phyloP scores from a whole-genome alignment of 139 green algal species.

The Chlamydomonas sphaeroides region DNA sequence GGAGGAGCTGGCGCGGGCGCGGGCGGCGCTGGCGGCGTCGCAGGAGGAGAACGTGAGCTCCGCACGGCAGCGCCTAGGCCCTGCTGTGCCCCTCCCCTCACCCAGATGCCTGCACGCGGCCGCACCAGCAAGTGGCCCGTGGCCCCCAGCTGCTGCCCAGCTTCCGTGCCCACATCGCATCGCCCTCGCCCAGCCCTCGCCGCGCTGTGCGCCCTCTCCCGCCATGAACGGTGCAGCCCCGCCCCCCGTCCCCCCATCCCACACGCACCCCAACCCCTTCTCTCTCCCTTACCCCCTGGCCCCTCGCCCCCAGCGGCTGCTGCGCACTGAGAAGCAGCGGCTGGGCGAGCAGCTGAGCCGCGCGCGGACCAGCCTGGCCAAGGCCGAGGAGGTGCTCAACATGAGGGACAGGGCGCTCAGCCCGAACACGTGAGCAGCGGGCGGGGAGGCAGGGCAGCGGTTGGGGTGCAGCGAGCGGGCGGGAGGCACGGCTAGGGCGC shows the following conservation, averaged over 20 bases:
- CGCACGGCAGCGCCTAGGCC: not conserved
- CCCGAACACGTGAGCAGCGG: not conserved
- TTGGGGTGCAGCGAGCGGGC: not conserved
- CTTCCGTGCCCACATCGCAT: no score
- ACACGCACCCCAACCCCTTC: not conserved
- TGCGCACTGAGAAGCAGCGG: not conserved
- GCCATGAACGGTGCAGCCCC: no score
- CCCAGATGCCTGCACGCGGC: no score
- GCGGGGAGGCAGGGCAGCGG: not conserved
- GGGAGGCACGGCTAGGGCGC: not conserved
- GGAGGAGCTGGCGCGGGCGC: not conserved
- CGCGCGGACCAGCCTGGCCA: not conserved
- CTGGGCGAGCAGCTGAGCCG: not conserved
- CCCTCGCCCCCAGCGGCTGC: not conserved
- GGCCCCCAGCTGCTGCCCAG: no score
- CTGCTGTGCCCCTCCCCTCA: not conserved
- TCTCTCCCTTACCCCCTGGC: no score
- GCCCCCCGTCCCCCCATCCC: no score
- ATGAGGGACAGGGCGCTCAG: not conserved
- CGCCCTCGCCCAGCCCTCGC: no score
- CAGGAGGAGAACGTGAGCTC: constrained; percentile 7
- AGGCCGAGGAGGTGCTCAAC: not conserved
- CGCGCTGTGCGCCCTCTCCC: no score
- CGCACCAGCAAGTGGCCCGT: no score
- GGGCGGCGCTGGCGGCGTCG: not conserved